These are phyloP conservation scores for Xanthoceras sorbifolium DNA, from an alignment of 345 rosid species.

Conservation along the genomic window DNA sequence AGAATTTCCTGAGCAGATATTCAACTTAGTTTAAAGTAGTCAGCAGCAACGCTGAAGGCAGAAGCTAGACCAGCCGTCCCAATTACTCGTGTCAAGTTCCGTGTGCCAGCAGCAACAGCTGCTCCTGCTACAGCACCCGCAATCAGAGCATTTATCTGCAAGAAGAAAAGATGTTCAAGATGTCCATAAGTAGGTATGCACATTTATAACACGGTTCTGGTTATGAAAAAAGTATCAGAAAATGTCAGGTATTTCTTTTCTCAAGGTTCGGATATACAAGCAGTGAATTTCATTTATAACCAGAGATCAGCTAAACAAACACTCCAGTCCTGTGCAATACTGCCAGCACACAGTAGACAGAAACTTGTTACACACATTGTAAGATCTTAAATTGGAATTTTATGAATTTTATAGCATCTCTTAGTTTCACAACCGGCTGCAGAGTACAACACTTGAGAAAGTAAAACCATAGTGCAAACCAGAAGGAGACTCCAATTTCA, in stretches of 20 bases:
- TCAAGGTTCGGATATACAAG: background rate
- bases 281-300: background rate
- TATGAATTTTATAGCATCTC: background rate
- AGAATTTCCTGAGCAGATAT: slow-evolving; percentile 11
- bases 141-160: slow-evolving; percentile 68
- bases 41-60: slow-evolving; percentile 66
- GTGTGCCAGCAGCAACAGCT: slow-evolving; percentile 61
- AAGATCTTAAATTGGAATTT: background rate
- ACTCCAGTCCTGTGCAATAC: background rate
- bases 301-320: background rate
- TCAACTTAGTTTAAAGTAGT: slow-evolving; percentile 53
- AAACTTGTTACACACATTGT: background rate
- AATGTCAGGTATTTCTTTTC: background rate
- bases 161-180: slow-evolving; percentile 10
- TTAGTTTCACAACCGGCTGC: background rate
- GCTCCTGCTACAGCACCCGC: slow-evolving; percentile 88
- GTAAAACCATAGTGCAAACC: background rate
- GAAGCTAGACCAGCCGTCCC: slow-evolving; percentile 65
- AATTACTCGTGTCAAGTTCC: slow-evolving; percentile 59
- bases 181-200: slow-evolving; percentile 1
- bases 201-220: background rate
- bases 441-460: background rate
- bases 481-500: background rate
- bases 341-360: background rate
- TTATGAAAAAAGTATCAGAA: background rate